Percentiles rank a stretch among this genome's conserved stretches.
Evolutionary conservation across 2,329 filamentous ascomycete genomes (phyloP).

Genomic region (Coniella vitis): DNA sequence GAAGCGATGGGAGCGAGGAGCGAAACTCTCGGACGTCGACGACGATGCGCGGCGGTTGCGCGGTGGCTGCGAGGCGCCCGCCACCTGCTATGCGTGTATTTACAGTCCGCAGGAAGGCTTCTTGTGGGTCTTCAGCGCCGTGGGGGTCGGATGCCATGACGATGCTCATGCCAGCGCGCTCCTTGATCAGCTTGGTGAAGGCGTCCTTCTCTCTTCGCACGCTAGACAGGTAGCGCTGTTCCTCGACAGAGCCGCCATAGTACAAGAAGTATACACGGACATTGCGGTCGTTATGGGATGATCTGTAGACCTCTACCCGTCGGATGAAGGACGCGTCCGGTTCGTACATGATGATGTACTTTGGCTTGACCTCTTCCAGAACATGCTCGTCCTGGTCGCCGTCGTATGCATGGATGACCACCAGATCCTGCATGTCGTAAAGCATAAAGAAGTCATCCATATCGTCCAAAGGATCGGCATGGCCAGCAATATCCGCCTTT

Average conservation of each 20-base stretch:
- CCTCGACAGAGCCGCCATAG: constrained; percentile 90
- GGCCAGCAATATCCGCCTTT: constrained; percentile 62
- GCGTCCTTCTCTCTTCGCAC: constrained; percentile 95
- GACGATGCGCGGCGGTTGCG: constrained; percentile 81
- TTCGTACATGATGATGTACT: constrained; percentile 98
- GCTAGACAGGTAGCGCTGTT: constrained; percentile 83
- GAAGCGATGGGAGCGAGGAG: constrained; percentile 80
- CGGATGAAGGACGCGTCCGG: constrained; percentile 92
- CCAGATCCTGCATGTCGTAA: constrained; percentile 82
- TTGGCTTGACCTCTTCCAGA: constrained; percentile 87
- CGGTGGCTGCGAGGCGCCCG: constrained; percentile 74
- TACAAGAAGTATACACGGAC: constrained; percentile 96
- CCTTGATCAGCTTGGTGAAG: constrained; percentile 90
- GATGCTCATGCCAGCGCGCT: constrained; percentile 87
- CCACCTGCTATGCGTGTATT: constrained; percentile 96
- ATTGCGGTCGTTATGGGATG: constrained; percentile 82
- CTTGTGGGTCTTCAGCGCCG: constrained; percentile 72
- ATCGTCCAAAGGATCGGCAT: constrained; percentile 72
- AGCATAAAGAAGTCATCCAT: constrained; percentile 91
- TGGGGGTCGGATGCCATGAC: constrained; percentile 70
- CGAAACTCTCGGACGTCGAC: constrained; percentile 96
- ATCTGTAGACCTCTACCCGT: constrained; percentile 89
- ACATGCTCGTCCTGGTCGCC: constrained; percentile 94
- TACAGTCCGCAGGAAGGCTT: constrained; percentile 86
- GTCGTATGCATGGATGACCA: constrained; percentile 89